Percentiles rank a stretch among this genome's conserved stretches.
Conservation (phyloP, 2,329 filamentous ascomycete species). For the Fusarium stilboides region DNA sequence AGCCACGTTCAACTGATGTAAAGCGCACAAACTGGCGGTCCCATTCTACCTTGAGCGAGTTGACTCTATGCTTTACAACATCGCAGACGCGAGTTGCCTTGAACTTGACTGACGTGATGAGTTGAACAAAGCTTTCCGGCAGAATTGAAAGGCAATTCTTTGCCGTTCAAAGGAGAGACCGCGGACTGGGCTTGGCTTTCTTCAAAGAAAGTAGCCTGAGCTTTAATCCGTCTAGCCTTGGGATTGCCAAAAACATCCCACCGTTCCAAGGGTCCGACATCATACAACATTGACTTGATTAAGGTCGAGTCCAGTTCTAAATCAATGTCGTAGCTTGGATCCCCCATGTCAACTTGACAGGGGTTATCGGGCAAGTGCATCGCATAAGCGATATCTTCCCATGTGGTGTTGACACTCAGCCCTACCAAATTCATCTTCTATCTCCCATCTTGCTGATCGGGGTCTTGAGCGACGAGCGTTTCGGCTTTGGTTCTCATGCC, state of each 20-base stretch:
- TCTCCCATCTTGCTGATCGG: background rate
- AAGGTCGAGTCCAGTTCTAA: conserved; percentile 35
- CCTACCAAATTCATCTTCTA: conserved; percentile 21
- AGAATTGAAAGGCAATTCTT: conserved; percentile 50
- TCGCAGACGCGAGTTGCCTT: conserved; percentile 54
- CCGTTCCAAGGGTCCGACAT: conserved; percentile 54
- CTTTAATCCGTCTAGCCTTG: conserved; percentile 57
- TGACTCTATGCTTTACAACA: conserved; percentile 51
- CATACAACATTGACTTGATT: conserved; percentile 52
- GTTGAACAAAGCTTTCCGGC: conserved; percentile 55
- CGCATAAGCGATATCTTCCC: conserved; percentile 18
- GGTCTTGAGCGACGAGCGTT: background rate
- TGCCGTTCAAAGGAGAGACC: conserved; percentile 51
- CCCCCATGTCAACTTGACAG: background rate
- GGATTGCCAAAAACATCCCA: conserved; percentile 50
- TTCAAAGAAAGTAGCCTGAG: conserved; percentile 56
- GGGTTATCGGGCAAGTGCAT: background rate
- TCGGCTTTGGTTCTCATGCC: conserved; percentile 28
- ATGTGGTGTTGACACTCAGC: conserved; percentile 1
- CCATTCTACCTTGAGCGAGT: conserved; percentile 51
- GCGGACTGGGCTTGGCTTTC: conserved; percentile 57
- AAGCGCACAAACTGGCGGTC: conserved; percentile 40
- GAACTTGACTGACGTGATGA: conserved; percentile 57
- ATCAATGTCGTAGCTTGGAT: conserved; percentile 47
- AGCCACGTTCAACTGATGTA: conserved; percentile 15